phyloP scores from a whole-genome alignment of 495 filamentous ascomycete genomes.

The Astrocystis sublimbata region DNA sequence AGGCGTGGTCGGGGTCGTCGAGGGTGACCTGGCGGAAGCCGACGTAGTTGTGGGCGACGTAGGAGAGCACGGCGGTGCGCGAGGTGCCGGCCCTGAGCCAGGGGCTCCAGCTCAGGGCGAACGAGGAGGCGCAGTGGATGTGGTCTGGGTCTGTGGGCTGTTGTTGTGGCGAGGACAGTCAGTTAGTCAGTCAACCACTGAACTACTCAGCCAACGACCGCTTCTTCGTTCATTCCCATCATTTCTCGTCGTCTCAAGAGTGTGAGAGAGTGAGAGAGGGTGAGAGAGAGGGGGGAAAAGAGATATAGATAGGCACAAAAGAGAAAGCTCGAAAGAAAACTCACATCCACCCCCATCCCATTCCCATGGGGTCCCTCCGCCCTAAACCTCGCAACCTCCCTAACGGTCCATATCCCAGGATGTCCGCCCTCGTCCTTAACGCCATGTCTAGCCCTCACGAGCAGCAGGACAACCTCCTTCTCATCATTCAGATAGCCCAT shows the following conservation, averaged over 20 bases:
- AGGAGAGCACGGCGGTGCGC: slow-evolving; percentile 41
- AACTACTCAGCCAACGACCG: too few relatives aligned
- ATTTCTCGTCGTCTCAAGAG: too few relatives aligned
- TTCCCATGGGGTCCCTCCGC: slow-evolving; percentile 47
- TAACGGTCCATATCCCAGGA: slow-evolving; percentile 40
- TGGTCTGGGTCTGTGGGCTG: slow-evolving; percentile 41
- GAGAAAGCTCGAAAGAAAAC: slow-evolving; percentile 12
- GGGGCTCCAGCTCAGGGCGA: slow-evolving; percentile 46
- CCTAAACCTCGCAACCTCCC: slow-evolving; percentile 44
- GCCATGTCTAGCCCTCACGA: slow-evolving; percentile 36
- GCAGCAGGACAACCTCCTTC: slow-evolving; percentile 44
- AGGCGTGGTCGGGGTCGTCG: neutral
- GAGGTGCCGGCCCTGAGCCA: slow-evolving; percentile 36
- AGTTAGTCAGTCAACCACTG: too few relatives aligned
- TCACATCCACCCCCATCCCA: slow-evolving; percentile 28
- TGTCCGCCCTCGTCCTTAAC: slow-evolving; percentile 22
- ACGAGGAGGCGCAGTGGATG: slow-evolving; percentile 43
- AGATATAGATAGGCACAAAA: neutral
- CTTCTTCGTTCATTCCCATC: too few relatives aligned
- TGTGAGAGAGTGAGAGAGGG: too few relatives aligned
- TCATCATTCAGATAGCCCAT: slow-evolving; percentile 47
- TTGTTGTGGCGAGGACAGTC: neutral
- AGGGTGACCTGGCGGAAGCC: slow-evolving; percentile 47
- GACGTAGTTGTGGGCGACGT: slow-evolving; percentile 43
- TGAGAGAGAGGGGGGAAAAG: too few relatives aligned